Base-by-base conservation (phyloP, 805 yeast genomes). In the Trichomonascus vanleenenianus region DNA sequence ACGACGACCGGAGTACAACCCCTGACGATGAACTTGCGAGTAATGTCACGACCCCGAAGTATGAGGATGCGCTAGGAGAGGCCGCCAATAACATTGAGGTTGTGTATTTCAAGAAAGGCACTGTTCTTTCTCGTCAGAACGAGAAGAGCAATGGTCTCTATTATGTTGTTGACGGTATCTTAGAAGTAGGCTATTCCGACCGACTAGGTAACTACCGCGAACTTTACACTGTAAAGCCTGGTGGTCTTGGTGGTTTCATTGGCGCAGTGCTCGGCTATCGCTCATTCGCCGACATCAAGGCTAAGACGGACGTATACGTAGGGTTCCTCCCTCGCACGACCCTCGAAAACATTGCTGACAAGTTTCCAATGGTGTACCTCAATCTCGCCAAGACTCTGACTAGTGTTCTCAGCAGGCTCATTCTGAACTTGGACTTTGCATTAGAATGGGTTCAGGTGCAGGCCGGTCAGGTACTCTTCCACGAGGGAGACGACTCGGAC, bases 361-460 rank as follows among this genome's bases (percentile, higher is more conserved):
- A 78, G 51, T 83, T 78, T 58, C 89, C 91, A 48, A 73, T 78
- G 62, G 71, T 91, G 8, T 83, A 85, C 53, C 67, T 91, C 33
- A 78, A 87, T 1, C 74, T 88, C 39, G 96, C 97, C 0, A 79
- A 79, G 49, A 74, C 79, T 7, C 66, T 91, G 51, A 79, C 83
- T 39, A 71, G 70, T n/a, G 70, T 84, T 1, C 63, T 93, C 34
- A 81, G 89, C 25, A 68, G 75, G 25, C 76, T 83, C 45, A 69
- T 91, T 33, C 63, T 84, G 33, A 77, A 83, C 46, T 76, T 93
- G 36, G 97, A 91, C 58, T 86, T 85, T 63, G 96, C 97, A 0
- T 67, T 93, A 43, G 98, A 93, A 62, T 91, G 97, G 97, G 79
- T 89, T 35, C 96, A 87, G 48, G 71, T 85, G 10, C 79, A 79